Conservation (phyloP, 192 early-diverging fungal species). For the Backusella tuberculispora region DNA sequence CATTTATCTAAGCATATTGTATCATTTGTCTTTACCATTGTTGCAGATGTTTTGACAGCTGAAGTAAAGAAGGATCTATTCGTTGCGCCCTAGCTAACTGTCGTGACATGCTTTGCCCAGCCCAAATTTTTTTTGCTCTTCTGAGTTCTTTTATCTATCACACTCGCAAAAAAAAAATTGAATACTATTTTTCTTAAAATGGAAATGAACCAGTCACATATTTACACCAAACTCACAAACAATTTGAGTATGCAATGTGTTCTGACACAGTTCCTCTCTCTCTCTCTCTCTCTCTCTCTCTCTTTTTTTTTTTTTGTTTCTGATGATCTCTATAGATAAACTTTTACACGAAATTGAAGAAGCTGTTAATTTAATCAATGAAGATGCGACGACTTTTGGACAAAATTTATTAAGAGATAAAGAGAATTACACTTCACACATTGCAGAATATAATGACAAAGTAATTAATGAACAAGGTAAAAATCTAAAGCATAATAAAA, state of each 20-base stretch:
- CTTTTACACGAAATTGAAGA: neutral
- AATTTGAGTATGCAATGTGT: too few species aligned
- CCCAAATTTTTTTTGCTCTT: neutral
- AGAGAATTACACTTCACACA: neutral
- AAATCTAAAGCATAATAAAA: neutral
- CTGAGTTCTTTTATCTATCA: neutral
- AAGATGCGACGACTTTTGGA: neutral
- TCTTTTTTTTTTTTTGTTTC: too few species aligned
- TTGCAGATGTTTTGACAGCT: conserved; percentile 27
- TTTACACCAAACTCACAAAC: too few species aligned
- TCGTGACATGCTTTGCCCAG: conserved; percentile 3
- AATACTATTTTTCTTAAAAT: neutral
- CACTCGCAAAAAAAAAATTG: neutral
- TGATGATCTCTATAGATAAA: too few species aligned
- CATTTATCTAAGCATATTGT: neutral
- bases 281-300: too few species aligned
- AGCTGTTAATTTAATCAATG: neutral
- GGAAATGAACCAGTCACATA: too few species aligned
- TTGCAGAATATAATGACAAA: neutral
- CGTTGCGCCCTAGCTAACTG: neutral
- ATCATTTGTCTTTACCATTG: conserved; percentile 16
- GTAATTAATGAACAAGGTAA: neutral
- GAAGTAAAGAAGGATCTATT: conserved; percentile 29
- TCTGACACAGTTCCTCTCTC: too few species aligned
- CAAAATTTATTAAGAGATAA: neutral